Percentiles rank a stretch among this genome's conserved stretches.
Conservation (phyloP, 2,329 filamentous ascomycete genomes). For the Aspergillus puulaauensis region DNA sequence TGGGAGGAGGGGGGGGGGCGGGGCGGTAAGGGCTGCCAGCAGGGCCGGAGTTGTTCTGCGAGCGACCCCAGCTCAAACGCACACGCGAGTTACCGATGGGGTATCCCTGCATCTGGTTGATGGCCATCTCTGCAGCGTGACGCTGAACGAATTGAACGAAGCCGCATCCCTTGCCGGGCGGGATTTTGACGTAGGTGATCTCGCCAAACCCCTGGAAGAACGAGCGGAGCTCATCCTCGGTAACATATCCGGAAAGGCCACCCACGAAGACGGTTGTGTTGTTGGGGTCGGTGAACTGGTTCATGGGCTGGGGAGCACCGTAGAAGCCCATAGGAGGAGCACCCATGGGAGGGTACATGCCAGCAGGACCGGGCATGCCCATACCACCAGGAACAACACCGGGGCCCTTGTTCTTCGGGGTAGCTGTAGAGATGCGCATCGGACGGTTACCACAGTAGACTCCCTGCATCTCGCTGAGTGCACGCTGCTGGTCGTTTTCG, state of each 20-base stretch:
- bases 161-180: conserved; percentile 96
- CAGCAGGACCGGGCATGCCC: conserved; percentile 55
- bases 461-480: conserved; percentile 96
- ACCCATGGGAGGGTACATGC: conserved; percentile 68
- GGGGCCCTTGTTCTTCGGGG: conserved; percentile 81
- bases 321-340: conserved; percentile 65
- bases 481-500: conserved; percentile 93
- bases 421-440: conserved; percentile 97
- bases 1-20: conserved; percentile 72
- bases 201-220: conserved; percentile 99
- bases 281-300: conserved; percentile 99
- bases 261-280: conserved; percentile 99
- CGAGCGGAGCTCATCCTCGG: conserved; percentile 97
- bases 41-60: conserved; percentile 96
- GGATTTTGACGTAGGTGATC: conserved; percentile 99
- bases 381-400: conserved; percentile 53
- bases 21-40: conserved; percentile 96
- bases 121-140: conserved; percentile 98
- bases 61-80: conserved; percentile 94
- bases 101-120: conserved; percentile 99
- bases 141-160: conserved; percentile 99
- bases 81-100: conserved; percentile 98
- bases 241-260: conserved; percentile 94
- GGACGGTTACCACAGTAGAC: conserved; percentile 98
- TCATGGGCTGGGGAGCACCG: conserved; percentile 79